Conservation (phyloP, 208 protist genomes). For the Leptomonas seymouri region DNA sequence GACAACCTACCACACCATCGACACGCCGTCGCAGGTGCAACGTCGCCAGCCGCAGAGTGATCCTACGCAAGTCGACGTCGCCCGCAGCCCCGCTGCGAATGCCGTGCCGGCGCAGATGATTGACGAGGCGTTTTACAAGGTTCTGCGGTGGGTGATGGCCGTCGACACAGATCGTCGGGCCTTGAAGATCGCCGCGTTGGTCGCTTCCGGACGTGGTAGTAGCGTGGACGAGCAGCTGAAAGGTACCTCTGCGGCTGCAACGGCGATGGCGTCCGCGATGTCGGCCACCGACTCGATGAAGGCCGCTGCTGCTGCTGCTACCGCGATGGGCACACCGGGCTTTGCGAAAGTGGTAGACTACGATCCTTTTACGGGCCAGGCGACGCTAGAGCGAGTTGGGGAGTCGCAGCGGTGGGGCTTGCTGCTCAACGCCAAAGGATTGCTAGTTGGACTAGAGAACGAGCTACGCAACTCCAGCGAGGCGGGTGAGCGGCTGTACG, state of each 20-base stretch:
- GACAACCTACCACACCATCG: constrained; percentile 48
- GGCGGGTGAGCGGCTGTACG: constrained; percentile 44
- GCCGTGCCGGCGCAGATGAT: constrained; percentile 35
- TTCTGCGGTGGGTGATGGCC: constrained; percentile 57
- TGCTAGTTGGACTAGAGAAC: constrained; percentile 57
- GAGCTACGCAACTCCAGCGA: constrained; percentile 43
- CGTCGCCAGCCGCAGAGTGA: constrained; percentile 30
- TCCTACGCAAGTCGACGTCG: constrained; percentile 12
- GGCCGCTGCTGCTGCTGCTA: not conserved
- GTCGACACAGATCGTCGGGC: constrained; percentile 48
- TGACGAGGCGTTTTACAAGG: constrained; percentile 50
- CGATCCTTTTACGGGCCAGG: constrained; percentile 29
- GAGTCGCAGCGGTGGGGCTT: constrained; percentile 51
- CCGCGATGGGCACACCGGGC: not conserved
- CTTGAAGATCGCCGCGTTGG: constrained; percentile 11
- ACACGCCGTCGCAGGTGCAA: constrained; percentile 32
- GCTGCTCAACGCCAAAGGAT: constrained; percentile 44
- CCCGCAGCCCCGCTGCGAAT: constrained; percentile 27
- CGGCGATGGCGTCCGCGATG: not conserved
- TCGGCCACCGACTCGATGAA: not conserved
- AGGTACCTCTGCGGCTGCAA: not conserved
- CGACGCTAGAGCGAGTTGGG: constrained; percentile 48
- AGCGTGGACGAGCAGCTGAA: not conserved
- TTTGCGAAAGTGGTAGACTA: constrained; percentile 30
- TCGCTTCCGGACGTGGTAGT: not conserved